A percentile compares a stretch with the other conserved stretches of the same genome.
These are phyloP conservation scores for Backusella tuberculispora DNA, from an alignment of 192 early-diverging fungal genomes.

Conservation along the genomic window DNA sequence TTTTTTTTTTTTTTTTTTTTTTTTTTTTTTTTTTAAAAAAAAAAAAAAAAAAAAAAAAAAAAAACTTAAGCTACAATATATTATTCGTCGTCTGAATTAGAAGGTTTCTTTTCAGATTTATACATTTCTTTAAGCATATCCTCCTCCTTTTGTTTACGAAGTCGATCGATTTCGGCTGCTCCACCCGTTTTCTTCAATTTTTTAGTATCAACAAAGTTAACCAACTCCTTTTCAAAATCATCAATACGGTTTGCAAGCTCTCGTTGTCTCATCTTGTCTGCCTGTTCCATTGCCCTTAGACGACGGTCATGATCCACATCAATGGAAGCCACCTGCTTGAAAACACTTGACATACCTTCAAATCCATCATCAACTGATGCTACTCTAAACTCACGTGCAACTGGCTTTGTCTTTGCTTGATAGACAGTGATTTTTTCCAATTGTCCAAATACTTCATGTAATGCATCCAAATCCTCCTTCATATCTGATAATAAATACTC, in stretches of 20 bases:
- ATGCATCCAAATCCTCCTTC: slow-evolving; percentile 62
- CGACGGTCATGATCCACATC: slow-evolving; percentile 67
- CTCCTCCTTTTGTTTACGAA: slow-evolving; percentile 67
- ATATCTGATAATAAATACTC: slow-evolving; percentile 72
- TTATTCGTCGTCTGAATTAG: no score
- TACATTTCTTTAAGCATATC: slow-evolving; percentile 63
- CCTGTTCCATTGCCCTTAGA: slow-evolving; percentile 66
- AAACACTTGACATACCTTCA: slow-evolving; percentile 67
- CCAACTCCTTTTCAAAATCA: slow-evolving; percentile 77
- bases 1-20: no score
- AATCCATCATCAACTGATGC: slow-evolving; percentile 61
- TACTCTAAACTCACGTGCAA: slow-evolving; percentile 54
- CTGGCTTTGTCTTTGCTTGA: slow-evolving; percentile 49
- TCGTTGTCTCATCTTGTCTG: slow-evolving; percentile 66
- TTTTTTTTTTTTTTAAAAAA: no score
- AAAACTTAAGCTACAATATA: no score
- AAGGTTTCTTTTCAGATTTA: neutral
- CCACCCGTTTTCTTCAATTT: slow-evolving; percentile 80
- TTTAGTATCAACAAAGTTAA: slow-evolving; percentile 63
- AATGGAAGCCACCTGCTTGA: slow-evolving; percentile 71
- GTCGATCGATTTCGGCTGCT: slow-evolving; percentile 70
- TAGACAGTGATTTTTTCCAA: slow-evolving; percentile 64
- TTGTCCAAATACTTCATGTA: slow-evolving; percentile 62
- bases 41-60: no score
- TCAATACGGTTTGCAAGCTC: slow-evolving; percentile 73